These are phyloP conservation scores for Cytospora paraplurivora DNA, from an alignment of 2,329 filamentous ascomycete genomes.

Conservation along the genomic window DNA sequence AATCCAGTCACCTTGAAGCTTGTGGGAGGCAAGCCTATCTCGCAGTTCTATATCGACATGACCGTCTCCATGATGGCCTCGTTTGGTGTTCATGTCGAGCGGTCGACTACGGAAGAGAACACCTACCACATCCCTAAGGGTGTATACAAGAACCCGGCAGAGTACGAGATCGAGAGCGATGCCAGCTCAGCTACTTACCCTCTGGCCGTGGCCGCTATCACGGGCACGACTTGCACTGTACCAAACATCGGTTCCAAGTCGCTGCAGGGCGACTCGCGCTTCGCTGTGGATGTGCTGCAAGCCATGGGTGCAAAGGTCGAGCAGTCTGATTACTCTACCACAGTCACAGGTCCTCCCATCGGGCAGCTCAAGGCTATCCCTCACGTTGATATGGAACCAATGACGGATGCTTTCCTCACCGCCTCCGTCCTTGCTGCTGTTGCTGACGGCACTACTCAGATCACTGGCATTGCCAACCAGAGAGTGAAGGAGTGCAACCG, in stretches of 20 bases:
- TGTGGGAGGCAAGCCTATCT: conserved; percentile 96
- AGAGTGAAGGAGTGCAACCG: conserved; percentile 98
- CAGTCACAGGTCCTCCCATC: conserved; percentile 81
- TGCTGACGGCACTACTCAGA: conserved; percentile 78
- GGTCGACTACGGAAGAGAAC: conserved; percentile 76
- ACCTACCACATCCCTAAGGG: conserved; percentile 93
- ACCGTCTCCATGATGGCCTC: conserved; percentile 96
- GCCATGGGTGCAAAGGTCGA: conserved; percentile 94
- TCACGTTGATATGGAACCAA: conserved; percentile 96
- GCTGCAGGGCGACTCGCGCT: conserved; percentile 91
- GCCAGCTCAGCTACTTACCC: conserved; percentile 98
- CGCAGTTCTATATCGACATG: conserved; percentile 97
- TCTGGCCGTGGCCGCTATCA: conserved; percentile 90
- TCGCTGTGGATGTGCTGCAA: conserved; percentile 83
- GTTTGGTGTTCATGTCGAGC: conserved; percentile 81
- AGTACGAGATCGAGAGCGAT: conserved; percentile 94
- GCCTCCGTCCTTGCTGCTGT: conserved; percentile 92
- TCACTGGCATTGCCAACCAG: conserved; percentile 95
- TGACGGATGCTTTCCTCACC: conserved; percentile 98
- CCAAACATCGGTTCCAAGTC: conserved; percentile 94
- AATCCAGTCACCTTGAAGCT: conserved; percentile 86
- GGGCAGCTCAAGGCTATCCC: conserved; percentile 74
- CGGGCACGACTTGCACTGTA: conserved; percentile 91
- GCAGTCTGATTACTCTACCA: conserved; percentile 84
- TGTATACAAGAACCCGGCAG: conserved; percentile 76